Conservation (phyloP, 1,284 basidiomycete species). For the Leccinum solheimii region DNA sequence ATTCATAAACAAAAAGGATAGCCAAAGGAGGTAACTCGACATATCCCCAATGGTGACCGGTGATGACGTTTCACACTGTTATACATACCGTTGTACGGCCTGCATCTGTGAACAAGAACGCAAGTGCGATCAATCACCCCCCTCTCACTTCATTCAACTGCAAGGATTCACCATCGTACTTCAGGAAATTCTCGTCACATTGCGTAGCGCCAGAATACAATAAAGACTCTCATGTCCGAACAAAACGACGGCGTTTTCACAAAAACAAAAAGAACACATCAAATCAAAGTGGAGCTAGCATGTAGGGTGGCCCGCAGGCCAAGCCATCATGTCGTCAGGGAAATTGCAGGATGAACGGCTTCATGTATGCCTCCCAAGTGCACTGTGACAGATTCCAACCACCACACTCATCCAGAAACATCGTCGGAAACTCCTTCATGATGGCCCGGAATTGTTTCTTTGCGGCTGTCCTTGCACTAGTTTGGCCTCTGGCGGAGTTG, state of each 20-base stretch:
- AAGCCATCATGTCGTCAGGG: slow-evolving; percentile 43
- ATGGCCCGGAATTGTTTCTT: slow-evolving; percentile 35
- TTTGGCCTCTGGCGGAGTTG: slow-evolving; percentile 14
- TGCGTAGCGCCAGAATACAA: slow-evolving; percentile 5
- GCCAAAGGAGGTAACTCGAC: neutral
- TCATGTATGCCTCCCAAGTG: slow-evolving; percentile 63
- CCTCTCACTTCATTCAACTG: neutral
- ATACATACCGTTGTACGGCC: neutral
- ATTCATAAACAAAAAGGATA: neutral
- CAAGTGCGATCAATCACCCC: slow-evolving; percentile 17
- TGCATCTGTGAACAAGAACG: neutral
- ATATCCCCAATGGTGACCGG: neutral
- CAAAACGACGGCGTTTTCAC: slow-evolving; percentile 24
- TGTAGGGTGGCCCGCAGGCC: neutral
- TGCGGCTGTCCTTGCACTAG: slow-evolving; percentile 13
- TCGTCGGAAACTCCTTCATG: slow-evolving; percentile 35
- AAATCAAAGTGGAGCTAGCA: slow-evolving; percentile 6
- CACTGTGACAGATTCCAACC: slow-evolving; percentile 50
- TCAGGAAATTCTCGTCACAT: slow-evolving; percentile 7
- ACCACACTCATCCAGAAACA: slow-evolving; percentile 48
- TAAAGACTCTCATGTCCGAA: slow-evolving; percentile 13
- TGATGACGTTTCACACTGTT: neutral
- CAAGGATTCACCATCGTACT: neutral
- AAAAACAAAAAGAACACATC: slow-evolving; percentile 8
- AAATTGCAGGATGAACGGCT: slow-evolving; percentile 59